Base-by-base conservation (phyloP, 768 basidiomycete genomes). In the Boletus edulis region DNA sequence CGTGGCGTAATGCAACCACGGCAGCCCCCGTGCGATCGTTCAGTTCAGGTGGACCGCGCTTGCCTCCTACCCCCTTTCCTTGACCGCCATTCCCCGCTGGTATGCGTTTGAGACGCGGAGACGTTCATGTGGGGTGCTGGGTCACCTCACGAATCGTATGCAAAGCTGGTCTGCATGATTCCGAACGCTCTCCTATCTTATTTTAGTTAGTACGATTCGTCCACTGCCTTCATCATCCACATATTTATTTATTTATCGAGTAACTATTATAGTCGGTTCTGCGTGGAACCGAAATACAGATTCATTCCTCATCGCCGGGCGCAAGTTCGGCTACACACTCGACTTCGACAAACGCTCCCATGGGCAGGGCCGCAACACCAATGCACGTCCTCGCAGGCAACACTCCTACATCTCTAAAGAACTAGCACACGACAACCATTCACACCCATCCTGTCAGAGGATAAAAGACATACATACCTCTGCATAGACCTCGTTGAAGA, bases 341-440 rank as follows among this genome's bases (percentile, higher is more conserved):
- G 34, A 86, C 78, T 73, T 86, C 84, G 31, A 86, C 75, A 52
- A 76, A 78, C 9, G 79, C 81, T 15, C 79, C 78, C 52, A 79
- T 41, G 1, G 84, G 82, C 38, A 86, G 75, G 9, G 71, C 64
- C 3, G 74, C 76, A 13, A 85, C 83, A 8, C 81, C 83, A 17
- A 86, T 67, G 63, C 82, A 83, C 22, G 84, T 84, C 41, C 83
- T 74, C 6, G 83, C 82, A 14, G 83, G 84, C 56, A 80, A 69
- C 20, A 67, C 72, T 13, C 70, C 68, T 49, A 2, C 38, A 3
- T 39, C 38, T 11, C 17, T 39, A n/a, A 39, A 39, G 2, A 1
- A 39, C 83, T 84, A 46, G 20, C 35, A 20, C 37, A 38, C 29
- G 27, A 39, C 38, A n/a, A n/a, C 10, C n/a, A n/a, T 42, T n/a